Evolutionary conservation across 805 yeast species (phyloP).

Genomic region (Priceomyces fermenticarens): DNA sequence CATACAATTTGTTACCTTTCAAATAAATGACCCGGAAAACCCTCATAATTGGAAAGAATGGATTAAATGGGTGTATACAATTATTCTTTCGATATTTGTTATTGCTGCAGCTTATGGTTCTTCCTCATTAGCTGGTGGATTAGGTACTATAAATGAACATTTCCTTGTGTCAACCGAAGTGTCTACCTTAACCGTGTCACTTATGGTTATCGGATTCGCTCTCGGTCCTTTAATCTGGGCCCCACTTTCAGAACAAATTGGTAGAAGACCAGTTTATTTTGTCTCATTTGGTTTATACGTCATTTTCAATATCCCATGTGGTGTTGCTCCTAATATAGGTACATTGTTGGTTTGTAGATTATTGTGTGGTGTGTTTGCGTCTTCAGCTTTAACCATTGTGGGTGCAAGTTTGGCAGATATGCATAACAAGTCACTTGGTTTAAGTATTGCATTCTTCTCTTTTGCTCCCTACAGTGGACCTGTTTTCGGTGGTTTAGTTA

Average conservation of each 20-base stretch:
- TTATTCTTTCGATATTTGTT: constrained; percentile 66
- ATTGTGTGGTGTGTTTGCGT: constrained; percentile 80
- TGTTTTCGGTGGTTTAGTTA: constrained; percentile 81
- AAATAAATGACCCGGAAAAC: constrained; percentile 77
- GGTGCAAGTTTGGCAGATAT: constrained; percentile 92
- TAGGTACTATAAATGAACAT: constrained; percentile 61
- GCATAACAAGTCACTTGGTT: constrained; percentile 78
- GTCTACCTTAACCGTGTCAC: constrained; percentile 72
- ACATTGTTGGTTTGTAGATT: constrained; percentile 80
- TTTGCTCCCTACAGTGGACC: constrained; percentile 95
- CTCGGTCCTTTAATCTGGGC: constrained; percentile 90
- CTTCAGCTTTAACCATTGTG: constrained; percentile 80
- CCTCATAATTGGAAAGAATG: constrained; percentile 78
- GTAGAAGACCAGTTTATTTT: constrained; percentile 81
- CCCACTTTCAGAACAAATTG: constrained; percentile 80
- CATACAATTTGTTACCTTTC: constrained; percentile 81
- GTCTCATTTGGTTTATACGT: constrained; percentile 71
- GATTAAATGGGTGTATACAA: constrained; percentile 64
- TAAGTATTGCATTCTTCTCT: constrained; percentile 87
- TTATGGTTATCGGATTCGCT: constrained; percentile 87
- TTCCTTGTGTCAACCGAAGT: constrained; percentile 76
- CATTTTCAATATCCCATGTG: constrained; percentile 84
- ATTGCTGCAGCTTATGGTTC: constrained; percentile 93
- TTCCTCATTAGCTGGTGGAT: constrained; percentile 84
- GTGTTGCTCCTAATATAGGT: constrained; percentile 77